phyloP scores from a whole-genome alignment of 306 rosid genomes.

The Fragaria vesca region DNA sequence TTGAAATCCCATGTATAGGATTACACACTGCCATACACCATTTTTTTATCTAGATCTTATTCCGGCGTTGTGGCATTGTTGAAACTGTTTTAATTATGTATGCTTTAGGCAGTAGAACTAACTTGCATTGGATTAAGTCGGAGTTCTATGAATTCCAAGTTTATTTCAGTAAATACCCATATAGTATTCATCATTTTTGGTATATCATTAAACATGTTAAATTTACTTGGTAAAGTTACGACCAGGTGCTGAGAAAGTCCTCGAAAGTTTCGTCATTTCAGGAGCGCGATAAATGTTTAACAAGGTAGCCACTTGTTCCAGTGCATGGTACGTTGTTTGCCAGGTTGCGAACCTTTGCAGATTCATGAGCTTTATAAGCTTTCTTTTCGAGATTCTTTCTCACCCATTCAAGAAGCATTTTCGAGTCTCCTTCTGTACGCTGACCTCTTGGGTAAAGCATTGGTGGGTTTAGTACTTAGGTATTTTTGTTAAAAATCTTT shows the following conservation, averaged over 20 bases:
- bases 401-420: not conserved
- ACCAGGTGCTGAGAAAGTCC: not conserved
- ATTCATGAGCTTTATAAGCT: slow-evolving; percentile 12
- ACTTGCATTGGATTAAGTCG: not conserved
- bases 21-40: not conserved
- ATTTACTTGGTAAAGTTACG: not conserved
- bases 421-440: slow-evolving; percentile 3
- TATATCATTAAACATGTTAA: not conserved
- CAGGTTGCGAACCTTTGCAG: slow-evolving; percentile 15
- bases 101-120: not conserved
- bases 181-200: not conserved
- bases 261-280: not conserved
- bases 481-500: not conserved
- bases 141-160: not conserved
- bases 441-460: not conserved
- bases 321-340: slow-evolving; percentile 16
- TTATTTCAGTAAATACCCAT: not conserved
- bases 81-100: not conserved
- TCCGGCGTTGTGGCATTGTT: not conserved
- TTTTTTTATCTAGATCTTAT: not conserved
- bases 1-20: not conserved
- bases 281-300: not conserved
- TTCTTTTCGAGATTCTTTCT: not conserved
- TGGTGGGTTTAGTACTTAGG: slow-evolving; percentile 15
- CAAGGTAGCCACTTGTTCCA: slow-evolving; percentile 22